Evolutionary conservation across 768 basidiomycete species (phyloP).

Genomic region (Solioccasus polychromus): DNA sequence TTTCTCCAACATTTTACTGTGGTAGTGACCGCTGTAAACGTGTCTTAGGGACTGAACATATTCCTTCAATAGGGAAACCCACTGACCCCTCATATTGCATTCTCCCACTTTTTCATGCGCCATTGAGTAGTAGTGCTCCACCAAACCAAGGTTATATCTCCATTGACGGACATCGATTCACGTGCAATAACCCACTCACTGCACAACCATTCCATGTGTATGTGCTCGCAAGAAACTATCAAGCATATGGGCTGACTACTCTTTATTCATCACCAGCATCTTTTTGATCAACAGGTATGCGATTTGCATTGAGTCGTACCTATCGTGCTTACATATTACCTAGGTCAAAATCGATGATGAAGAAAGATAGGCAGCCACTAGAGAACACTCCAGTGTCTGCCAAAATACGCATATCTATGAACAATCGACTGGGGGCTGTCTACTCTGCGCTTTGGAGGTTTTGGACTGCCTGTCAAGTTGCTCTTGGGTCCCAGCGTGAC

Average conservation of each 20-base stretch:
- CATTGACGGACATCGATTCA: constrained; percentile 54
- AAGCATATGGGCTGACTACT: too few relatives aligned
- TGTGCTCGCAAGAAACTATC: constrained; percentile 26
- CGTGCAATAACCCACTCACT: constrained; percentile 48
- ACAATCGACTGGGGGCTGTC: constrained; percentile 59
- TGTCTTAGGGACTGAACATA: constrained; percentile 50
- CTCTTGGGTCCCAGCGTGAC: constrained; percentile 39
- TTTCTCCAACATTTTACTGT: too few relatives aligned
- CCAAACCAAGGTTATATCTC: constrained; percentile 46
- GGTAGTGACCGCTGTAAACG: neutral
- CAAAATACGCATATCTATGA: constrained; percentile 2
- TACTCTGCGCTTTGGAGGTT: constrained; percentile 51
- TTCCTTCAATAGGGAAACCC: constrained; percentile 32
- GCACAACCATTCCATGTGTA: constrained; percentile 61
- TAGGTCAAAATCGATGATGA: constrained; percentile 52
- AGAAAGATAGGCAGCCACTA: constrained; percentile 40
- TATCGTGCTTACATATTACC: too few relatives aligned
- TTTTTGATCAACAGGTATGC: constrained; percentile 25
- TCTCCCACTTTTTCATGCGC: constrained; percentile 52
- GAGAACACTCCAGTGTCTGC: constrained; percentile 32
- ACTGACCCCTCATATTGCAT: constrained; percentile 52
- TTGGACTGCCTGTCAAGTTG: constrained; percentile 48
- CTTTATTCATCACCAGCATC: constrained; percentile 1
- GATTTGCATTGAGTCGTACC: too few relatives aligned
- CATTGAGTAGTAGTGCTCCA: constrained; percentile 18